phyloP scores from a whole-genome alignment of 192 early-diverging fungal species.

The Phycomyces nitens region DNA sequence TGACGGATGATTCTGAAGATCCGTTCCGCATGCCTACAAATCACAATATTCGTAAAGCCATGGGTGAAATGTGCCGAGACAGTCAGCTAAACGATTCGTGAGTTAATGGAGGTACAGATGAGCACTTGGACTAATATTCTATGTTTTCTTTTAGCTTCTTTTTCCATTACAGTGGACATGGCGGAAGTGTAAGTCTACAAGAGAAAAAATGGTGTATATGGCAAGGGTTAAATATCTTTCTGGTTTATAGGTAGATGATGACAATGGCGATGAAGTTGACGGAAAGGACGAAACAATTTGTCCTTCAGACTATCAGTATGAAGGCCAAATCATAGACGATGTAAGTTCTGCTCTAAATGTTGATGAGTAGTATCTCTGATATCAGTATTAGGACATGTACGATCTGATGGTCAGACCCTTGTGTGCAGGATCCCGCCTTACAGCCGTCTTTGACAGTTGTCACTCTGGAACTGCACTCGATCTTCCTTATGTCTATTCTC shows the following conservation, averaged over 20 bases:
- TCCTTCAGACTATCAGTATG: slow-evolving; percentile 51
- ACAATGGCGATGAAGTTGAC: slow-evolving; percentile 74
- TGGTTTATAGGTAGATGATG: slow-evolving; percentile 24
- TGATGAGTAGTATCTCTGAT: neutral
- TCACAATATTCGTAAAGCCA: slow-evolving; percentile 69
- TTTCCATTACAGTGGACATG: slow-evolving; percentile 82
- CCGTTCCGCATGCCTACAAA: slow-evolving; percentile 64
- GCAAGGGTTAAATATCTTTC: too few species aligned
- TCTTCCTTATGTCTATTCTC: slow-evolving; percentile 75
- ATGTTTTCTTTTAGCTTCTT: slow-evolving; percentile 51
- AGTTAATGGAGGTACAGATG: neutral
- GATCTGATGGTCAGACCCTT: slow-evolving; percentile 69
- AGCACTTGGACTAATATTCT: neutral
- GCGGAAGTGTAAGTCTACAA: slow-evolving; percentile 44
- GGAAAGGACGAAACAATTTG: slow-evolving; percentile 79
- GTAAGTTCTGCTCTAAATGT: neutral
- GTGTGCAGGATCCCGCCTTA: slow-evolving; percentile 62
- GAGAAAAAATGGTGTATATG: too few species aligned
- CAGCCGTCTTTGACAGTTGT: slow-evolving; percentile 84
- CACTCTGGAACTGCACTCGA: slow-evolving; percentile 82
- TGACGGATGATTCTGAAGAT: slow-evolving; percentile 73
- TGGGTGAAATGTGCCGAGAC: slow-evolving; percentile 74
- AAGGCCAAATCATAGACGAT: slow-evolving; percentile 74
- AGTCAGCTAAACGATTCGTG: slow-evolving; percentile 72
- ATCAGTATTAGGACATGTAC: slow-evolving; percentile 49